Percentiles rank a stretch among this genome's conserved stretches.
These are phyloP conservation scores for Yarrowia galli DNA, from an alignment of 1,139 yeast genomes.

Conservation along the genomic window DNA sequence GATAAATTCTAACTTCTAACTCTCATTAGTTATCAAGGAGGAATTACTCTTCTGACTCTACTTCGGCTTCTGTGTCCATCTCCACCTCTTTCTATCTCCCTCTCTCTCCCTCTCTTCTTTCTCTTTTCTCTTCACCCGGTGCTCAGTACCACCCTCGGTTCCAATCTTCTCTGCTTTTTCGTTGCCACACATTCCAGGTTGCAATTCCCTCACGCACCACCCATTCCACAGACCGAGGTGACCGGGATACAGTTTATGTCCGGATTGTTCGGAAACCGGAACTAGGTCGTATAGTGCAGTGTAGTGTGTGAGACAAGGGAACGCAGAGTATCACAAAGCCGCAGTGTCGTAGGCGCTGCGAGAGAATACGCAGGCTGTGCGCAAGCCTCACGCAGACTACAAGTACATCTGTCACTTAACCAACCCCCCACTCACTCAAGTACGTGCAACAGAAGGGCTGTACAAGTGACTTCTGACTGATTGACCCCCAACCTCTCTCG, in stretches of 20 bases:
- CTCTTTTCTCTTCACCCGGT: background rate
- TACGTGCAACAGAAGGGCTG: background rate
- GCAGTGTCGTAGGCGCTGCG: constrained; percentile 2
- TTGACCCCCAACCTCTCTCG: constrained; percentile 6
- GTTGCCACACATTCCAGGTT: constrained; percentile 27
- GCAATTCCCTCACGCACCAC: constrained; percentile 35
- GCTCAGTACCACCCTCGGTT: background rate
- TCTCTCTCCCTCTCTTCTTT: background rate
- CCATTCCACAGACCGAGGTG: constrained; percentile 1
- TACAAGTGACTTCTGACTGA: background rate
- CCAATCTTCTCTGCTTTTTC: background rate
- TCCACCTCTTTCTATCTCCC: background rate
- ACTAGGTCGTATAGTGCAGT: constrained; percentile 10
- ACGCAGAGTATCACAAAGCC: background rate
- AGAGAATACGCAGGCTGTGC: background rate
- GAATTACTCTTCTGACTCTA: too few relatives aligned
- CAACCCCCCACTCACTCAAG: constrained; percentile 2
- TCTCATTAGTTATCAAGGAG: too few relatives aligned
- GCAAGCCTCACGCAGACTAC: background rate
- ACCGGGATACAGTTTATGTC: constrained; percentile 30
- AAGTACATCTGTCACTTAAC: background rate
- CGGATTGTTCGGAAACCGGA: constrained; percentile 10
- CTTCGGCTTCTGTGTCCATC: too few relatives aligned
- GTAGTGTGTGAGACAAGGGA: background rate
- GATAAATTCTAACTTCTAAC: constrained; percentile 11